phyloP scores from a whole-genome alignment of 306 rosid species.

The Fragaria vesca region DNA sequence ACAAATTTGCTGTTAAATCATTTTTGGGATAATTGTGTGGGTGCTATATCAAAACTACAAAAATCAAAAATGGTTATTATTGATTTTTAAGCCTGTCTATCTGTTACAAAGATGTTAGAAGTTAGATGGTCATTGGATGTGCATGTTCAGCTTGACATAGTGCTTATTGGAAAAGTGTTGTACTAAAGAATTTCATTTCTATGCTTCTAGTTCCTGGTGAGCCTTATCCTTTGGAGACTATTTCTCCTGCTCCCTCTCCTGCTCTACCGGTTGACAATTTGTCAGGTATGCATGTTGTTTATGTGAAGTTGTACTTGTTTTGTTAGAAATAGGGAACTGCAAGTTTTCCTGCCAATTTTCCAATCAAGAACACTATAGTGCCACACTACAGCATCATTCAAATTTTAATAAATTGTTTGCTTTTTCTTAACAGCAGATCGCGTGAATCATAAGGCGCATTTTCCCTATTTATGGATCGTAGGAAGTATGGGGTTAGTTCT shows the following conservation, averaged over 20 bases:
- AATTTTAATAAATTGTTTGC: conserved; percentile 1
- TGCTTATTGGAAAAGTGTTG: not conserved
- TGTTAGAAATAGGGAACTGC: not conserved
- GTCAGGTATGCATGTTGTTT: conserved; percentile 50
- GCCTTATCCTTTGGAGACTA: conserved; percentile 61
- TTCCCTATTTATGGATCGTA: conserved; percentile 80
- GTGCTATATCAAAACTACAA: not conserved
- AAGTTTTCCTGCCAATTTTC: not conserved
- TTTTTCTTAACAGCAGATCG: conserved; percentile 44
- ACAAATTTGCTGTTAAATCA: not conserved
- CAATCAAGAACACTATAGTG: conserved; percentile 5
- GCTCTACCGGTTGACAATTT: conserved; percentile 41
- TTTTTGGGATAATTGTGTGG: not conserved
- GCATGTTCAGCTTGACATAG: not conserved
- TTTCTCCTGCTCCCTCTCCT: conserved; percentile 60
- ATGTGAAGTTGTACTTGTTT: not conserved
- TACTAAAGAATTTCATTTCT: not conserved
- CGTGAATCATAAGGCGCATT: conserved; percentile 57
- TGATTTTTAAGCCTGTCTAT: not conserved
- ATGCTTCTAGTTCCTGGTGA: conserved; percentile 83
- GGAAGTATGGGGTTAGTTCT: conserved; percentile 77
- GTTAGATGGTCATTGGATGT: not conserved
- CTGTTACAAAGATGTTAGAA: not conserved
- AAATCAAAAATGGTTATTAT: not conserved
- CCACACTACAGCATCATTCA: conserved; percentile 8